phyloP scores from a whole-genome alignment of 192 early-diverging fungal genomes.

The Backusella luteola region DNA sequence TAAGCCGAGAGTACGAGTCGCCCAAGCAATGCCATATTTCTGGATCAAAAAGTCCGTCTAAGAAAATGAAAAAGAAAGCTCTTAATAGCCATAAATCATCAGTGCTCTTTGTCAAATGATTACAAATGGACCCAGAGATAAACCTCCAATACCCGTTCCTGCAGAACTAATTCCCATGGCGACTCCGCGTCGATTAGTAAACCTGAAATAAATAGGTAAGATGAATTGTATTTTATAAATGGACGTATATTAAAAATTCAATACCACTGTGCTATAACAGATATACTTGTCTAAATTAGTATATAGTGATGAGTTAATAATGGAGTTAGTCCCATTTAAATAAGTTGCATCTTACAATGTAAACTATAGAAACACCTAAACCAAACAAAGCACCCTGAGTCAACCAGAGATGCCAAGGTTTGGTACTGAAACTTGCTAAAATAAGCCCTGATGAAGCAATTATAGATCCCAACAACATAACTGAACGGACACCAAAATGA shows the following conservation, averaged over 20 bases:
- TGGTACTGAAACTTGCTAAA: slow-evolving; percentile 14
- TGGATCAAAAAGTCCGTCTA: slow-evolving; percentile 47
- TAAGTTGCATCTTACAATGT: slow-evolving; percentile 6
- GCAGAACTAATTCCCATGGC: slow-evolving; percentile 55
- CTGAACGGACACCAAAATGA: neutral
- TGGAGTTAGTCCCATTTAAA: neutral
- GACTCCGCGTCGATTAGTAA: slow-evolving; percentile 49
- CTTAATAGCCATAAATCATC: slow-evolving; percentile 32
- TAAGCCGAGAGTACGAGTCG: slow-evolving; percentile 50
- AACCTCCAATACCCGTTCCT: slow-evolving; percentile 72
- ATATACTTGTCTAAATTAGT: slow-evolving; percentile 7
- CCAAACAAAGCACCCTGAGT: slow-evolving; percentile 57
- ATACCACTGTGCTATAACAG: slow-evolving; percentile 51
- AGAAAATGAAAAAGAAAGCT: slow-evolving; percentile 34
- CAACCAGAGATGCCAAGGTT: slow-evolving; percentile 60
- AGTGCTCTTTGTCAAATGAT: slow-evolving; percentile 34
- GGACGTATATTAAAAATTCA: neutral
- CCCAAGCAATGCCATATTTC: slow-evolving; percentile 52
- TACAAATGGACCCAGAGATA: slow-evolving; percentile 16
- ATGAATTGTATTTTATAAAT: neutral
- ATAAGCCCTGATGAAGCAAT: slow-evolving; percentile 14
- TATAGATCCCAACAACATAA: slow-evolving; percentile 20
- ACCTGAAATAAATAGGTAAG: slow-evolving; percentile 41
- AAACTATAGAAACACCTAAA: slow-evolving; percentile 33
- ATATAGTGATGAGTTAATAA: neutral